Base-by-base conservation (phyloP, 179 eudicot genomes). In the Camellia oleifera region DNA sequence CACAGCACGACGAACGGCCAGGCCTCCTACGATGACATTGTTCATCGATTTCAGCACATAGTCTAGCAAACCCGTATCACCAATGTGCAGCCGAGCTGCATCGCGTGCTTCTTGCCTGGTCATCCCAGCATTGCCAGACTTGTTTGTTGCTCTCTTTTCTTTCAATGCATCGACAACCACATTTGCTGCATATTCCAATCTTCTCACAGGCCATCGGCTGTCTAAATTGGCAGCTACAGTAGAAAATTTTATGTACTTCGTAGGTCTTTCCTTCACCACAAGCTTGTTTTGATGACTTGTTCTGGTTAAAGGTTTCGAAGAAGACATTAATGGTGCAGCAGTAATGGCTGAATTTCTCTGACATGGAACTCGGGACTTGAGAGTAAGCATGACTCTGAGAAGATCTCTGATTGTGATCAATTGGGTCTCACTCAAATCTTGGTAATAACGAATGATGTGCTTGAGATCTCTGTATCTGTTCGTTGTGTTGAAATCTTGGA, bases 51-150 rank as follows among this genome's bases (percentile, higher is more conserved):
- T 95, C 26, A 95, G 87, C 13, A 93, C 98, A 26, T 91, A 91
- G 75, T 95, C 98, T n/a, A 95, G 92, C 74, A 95, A 83, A 14
- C 98, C 98, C 0, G 98, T 95, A 67, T 93, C 98, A 12, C 99
- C 98, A 64, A 93, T 90, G 52, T 91, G 90, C 7, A 82, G 87
- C 20, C 98, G 87, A 20, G 97, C 98, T 9, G 93, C 95, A 78
- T 95, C 98, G 45, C 98, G 83, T 5, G 89, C 97, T 77, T 95
- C 97, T 78, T 95, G 98, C 83, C 98, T 83, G 7, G 92, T 88
- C 98, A 95, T 92, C 58, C 91, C 92, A 10, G 79, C 62, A 46
- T 74, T 77, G 8, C 17, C 12, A 0, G 77, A 44, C 52, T 83
- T 79, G 60, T 61, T 80, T 44, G 77, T 45, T 32, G 71, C 87